A percentile compares a stretch with the other conserved stretches of the same genome.
These are phyloP conservation scores for Paxillus involutus DNA, from an alignment of 768 basidiomycete genomes.

Conservation along the genomic window DNA sequence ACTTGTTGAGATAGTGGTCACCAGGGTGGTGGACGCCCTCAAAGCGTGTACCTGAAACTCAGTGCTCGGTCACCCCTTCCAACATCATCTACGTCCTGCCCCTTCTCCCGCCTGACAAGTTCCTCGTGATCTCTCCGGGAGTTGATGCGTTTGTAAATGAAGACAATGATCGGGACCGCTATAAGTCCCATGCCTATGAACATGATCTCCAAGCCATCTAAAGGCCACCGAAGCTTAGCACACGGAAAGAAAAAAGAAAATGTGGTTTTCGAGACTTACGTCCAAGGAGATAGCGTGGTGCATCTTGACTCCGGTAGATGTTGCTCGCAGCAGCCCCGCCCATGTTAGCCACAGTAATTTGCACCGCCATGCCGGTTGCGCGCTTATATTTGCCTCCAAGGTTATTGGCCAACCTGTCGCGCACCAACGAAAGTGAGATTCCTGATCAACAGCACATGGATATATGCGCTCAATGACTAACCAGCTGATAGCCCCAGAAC, in stretches of 20 bases:
- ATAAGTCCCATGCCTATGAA: conserved; percentile 67
- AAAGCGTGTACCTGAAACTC: conserved; percentile 54
- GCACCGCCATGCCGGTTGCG: conserved; percentile 63
- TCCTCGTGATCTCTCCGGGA: conserved; percentile 40
- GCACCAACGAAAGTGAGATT: too few species aligned
- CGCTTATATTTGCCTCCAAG: conserved; percentile 71
- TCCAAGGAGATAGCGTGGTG: conserved; percentile 60
- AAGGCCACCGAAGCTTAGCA: not conserved
- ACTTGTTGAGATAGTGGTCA: too few species aligned
- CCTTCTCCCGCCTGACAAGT: not conserved
- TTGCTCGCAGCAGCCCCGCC: conserved; percentile 64
- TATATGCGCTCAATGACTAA: conserved; percentile 20
- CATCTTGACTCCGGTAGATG: conserved; percentile 58
- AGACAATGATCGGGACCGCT: conserved; percentile 44
- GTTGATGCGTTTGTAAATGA: conserved; percentile 59
- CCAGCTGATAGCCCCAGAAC: conserved; percentile 63
- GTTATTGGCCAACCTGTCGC: conserved; percentile 50
- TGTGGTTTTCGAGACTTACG: conserved; percentile 41
- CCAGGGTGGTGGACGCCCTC: not conserved
- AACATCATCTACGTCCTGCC: not conserved
- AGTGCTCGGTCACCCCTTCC: conserved; percentile 44
- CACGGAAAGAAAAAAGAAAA: not conserved
- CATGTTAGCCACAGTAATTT: conserved; percentile 56
- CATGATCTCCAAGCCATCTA: conserved; percentile 66
- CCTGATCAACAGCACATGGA: too few species aligned